Evolutionary conservation across 805 yeast genomes (phyloP), one percentile per base, ranked within the genome.

Genomic region (Henningerozyma blattae): DNA sequence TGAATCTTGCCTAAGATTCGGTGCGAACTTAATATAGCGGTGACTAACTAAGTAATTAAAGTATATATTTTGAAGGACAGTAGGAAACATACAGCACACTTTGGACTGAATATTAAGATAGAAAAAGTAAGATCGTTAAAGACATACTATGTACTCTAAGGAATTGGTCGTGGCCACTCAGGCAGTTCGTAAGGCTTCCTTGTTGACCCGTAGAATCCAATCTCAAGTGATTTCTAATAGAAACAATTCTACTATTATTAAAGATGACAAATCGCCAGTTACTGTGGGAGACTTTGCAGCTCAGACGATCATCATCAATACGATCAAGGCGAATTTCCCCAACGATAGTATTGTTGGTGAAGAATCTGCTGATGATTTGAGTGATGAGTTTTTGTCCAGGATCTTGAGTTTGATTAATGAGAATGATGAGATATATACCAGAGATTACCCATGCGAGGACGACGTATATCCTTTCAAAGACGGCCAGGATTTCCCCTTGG

Each of bases 231-330:
- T 54, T 46, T 68, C 63, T 44, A 65, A 48, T 44, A 61, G 52
- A 52, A 70, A 48, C 41, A 56, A 58, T 38, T 65, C 60, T 41
- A 81, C 83, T 31, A 70, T 85, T 36, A 77, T 85, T 39, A 91
- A 91, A 54, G 69, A 71, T 27, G 99, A 89, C 55, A 74, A 76
- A 41, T 84, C 95, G 1, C 99, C 99, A 1, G 99, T 91, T 13
- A 91, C 99, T 1, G 65, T 83, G 36, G 98, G 97, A 14, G 99
- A 91, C 56, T 91, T 81, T 52, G 95, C 94, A 4, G 87, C 96
- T 0, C 99, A 91, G 52, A 95, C 95, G 0, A 72, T 89, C 30
- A 76, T 91, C 37, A 89, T 86, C 57, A 74, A 84, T 37, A 87
- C 95, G 3, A 71, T 91, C 37, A 67, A 72, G 48, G 56, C 70